Evolutionary conservation across 495 filamentous ascomycete genomes (phyloP).

Genomic region (Penicillium manginii): DNA sequence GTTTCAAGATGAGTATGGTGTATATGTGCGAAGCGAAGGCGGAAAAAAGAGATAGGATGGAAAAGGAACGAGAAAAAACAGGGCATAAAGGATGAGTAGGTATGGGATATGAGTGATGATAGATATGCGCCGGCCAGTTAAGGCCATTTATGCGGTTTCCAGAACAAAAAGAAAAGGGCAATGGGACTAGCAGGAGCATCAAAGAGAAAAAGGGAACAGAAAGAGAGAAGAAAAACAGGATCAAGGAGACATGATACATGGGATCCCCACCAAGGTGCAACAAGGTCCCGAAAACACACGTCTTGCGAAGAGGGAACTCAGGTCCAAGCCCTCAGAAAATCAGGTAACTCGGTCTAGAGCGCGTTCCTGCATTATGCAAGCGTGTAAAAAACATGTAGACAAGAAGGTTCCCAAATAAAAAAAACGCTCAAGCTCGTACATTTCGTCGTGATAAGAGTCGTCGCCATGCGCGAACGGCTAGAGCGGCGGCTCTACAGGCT

Average conservation of each 20-base stretch:
- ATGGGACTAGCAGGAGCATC: slow-evolving; percentile 12
- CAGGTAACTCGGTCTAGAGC: slow-evolving; percentile 6
- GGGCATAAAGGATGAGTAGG: slow-evolving; percentile 1
- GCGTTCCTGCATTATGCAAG: slow-evolving; percentile 27
- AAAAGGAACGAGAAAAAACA: slow-evolving; percentile 4
- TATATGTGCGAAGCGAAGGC: slow-evolving; percentile 24
- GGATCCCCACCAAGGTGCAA: slow-evolving; percentile 21
- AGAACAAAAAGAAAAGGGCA: slow-evolving; percentile 17
- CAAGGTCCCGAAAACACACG: slow-evolving; percentile 28
- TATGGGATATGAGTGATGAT: slow-evolving; percentile 26
- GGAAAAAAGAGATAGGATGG: slow-evolving; percentile 3
- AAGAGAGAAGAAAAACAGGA: slow-evolving; percentile 24
- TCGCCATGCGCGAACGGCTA: slow-evolving; percentile 16
- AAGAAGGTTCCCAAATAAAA: slow-evolving; percentile 35
- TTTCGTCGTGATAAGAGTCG: slow-evolving; percentile 39
- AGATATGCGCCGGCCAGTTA: slow-evolving; percentile 34
- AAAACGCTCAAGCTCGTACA: slow-evolving; percentile 49
- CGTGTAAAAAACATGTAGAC: slow-evolving; percentile 29
- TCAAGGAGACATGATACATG: slow-evolving; percentile 40
- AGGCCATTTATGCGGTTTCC: slow-evolving; percentile 33
- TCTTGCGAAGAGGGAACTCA: slow-evolving; percentile 17
- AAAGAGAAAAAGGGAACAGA: slow-evolving; percentile 4
- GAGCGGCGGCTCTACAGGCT: slow-evolving; percentile 1
- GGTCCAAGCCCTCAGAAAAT: slow-evolving; percentile 1
- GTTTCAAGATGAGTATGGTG: slow-evolving; percentile 12